Conservation (phyloP, 805 yeast genomes). For the Grigorovia yakushimaensis region DNA sequence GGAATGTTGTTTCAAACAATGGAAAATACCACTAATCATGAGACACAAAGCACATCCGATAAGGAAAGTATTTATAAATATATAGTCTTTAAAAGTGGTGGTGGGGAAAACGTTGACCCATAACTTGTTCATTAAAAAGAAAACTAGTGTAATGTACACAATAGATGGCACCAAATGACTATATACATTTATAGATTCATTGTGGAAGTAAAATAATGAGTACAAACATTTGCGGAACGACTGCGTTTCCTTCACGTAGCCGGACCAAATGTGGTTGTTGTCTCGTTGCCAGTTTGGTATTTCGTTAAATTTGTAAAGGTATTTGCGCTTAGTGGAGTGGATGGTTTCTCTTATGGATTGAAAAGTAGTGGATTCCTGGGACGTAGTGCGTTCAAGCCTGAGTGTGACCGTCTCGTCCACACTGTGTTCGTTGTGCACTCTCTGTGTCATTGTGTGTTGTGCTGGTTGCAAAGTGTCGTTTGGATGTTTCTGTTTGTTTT, state of each 20-base stretch:
- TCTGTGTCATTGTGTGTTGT: no score
- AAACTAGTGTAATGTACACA: slow-evolving; percentile 19
- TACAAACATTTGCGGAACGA: slow-evolving; percentile 38
- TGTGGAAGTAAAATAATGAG: slow-evolving; percentile 49
- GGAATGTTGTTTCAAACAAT: slow-evolving; percentile 60
- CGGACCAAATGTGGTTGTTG: slow-evolving; percentile 54
- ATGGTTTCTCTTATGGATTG: neutral
- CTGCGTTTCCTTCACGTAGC: slow-evolving; percentile 51
- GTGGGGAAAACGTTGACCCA: slow-evolving; percentile 28
- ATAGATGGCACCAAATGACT: slow-evolving; percentile 45
- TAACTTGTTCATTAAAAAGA: slow-evolving; percentile 22
- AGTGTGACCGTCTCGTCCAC: neutral
- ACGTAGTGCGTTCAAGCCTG: neutral
- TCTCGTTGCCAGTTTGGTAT: slow-evolving; percentile 68
- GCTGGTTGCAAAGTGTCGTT: no score
- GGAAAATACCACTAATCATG: slow-evolving; percentile 56
- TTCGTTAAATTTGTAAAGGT: slow-evolving; percentile 36
- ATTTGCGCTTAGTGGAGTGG: neutral
- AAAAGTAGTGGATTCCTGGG: neutral
- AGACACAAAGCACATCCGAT: slow-evolving; percentile 52
- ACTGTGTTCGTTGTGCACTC: neutral
- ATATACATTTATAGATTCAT: slow-evolving; percentile 65
- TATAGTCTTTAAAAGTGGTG: slow-evolving; percentile 35
- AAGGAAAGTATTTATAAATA: slow-evolving; percentile 44
- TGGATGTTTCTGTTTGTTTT: no score